These are phyloP conservation scores for Seminavis robusta DNA, from an alignment of 108 stramenopile genomes.

Conservation along the genomic window DNA sequence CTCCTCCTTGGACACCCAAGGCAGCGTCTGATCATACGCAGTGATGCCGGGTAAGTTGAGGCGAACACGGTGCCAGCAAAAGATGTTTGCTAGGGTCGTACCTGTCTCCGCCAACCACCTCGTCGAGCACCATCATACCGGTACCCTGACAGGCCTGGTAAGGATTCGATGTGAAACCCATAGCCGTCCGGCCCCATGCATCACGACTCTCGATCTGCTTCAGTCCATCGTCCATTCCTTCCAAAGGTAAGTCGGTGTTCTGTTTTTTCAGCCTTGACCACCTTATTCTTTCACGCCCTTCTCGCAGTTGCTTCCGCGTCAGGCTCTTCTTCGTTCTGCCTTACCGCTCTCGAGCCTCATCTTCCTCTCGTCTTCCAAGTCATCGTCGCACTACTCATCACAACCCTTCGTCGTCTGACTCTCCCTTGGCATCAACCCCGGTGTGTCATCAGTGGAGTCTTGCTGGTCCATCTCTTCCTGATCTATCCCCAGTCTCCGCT, in stretches of 20 bases:
- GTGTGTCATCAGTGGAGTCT: too few relatives aligned
- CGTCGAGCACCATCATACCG: conserved; percentile 10
- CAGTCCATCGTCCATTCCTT: not conserved
- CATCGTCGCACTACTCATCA: too few relatives aligned
- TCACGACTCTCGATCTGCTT: conserved; percentile 13
- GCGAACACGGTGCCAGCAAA: conserved; percentile 23
- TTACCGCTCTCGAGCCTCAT: too few relatives aligned
- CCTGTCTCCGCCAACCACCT: conserved; percentile 27
- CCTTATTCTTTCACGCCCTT: too few relatives aligned
- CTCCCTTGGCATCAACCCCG: too few relatives aligned
- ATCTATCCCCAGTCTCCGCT: too few relatives aligned
- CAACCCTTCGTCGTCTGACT: too few relatives aligned
- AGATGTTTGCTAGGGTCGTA: conserved; percentile 14
- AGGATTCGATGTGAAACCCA: conserved; percentile 31
- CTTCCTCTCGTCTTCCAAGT: too few relatives aligned
- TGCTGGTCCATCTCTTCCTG: too few relatives aligned
- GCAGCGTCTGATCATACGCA: conserved; percentile 13
- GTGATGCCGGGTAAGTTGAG: conserved; percentile 37
- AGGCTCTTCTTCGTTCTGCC: too few relatives aligned
- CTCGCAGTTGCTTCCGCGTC: too few relatives aligned
- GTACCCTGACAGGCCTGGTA: conserved; percentile 27
- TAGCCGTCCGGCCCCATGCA: conserved; percentile 14
- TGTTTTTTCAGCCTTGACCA: too few relatives aligned
- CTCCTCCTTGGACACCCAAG: conserved; percentile 40
- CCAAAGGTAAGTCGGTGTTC: not conserved